These are phyloP conservation scores for Peterozyma toletana DNA, from an alignment of 805 yeast species.

Conservation along the genomic window DNA sequence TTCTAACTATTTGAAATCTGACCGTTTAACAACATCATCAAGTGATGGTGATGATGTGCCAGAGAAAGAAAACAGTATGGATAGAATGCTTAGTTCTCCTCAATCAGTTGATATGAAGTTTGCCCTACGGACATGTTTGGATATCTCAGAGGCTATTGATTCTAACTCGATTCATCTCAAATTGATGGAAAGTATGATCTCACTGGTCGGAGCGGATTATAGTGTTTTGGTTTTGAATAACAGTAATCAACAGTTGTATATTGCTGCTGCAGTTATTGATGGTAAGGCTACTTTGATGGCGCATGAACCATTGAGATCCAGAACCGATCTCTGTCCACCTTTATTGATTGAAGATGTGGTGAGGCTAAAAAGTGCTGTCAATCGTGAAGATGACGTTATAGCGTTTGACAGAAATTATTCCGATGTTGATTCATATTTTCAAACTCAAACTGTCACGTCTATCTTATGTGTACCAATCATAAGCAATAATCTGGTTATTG, in stretches of 20 bases:
- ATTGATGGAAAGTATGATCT: conserved; percentile 30
- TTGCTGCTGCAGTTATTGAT: conserved; percentile 24
- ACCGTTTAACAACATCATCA: conserved; percentile 3
- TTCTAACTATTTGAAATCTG: conserved; percentile 16
- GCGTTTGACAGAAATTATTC: conserved; percentile 26
- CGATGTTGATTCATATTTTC: conserved; percentile 31
- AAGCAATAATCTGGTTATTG: conserved; percentile 31
- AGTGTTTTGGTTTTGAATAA: conserved; percentile 23
- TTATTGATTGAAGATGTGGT: conserved; percentile 29
- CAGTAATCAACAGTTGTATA: conserved; percentile 16
- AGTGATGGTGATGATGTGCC: conserved; percentile 10
- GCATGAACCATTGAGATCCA: conserved; percentile 29
- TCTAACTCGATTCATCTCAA: conserved; percentile 27
- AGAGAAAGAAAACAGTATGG: conserved; percentile 21
- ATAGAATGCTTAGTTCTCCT: conserved; percentile 37
- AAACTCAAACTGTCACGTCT: conserved; percentile 20
- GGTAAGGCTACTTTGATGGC: conserved; percentile 16
- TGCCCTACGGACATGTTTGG: conserved; percentile 39
- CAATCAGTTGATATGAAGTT: conserved; percentile 27
- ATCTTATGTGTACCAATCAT: conserved; percentile 39
- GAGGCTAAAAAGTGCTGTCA: conserved; percentile 27
- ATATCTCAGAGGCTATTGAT: conserved; percentile 38
- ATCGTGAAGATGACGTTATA: conserved; percentile 26
- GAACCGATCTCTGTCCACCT: conserved; percentile 37
- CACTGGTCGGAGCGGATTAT: conserved; percentile 21